These are phyloP conservation scores for Oryza coarctata DNA, from an alignment of 176 grass and related monocot species.

Conservation along the genomic window DNA sequence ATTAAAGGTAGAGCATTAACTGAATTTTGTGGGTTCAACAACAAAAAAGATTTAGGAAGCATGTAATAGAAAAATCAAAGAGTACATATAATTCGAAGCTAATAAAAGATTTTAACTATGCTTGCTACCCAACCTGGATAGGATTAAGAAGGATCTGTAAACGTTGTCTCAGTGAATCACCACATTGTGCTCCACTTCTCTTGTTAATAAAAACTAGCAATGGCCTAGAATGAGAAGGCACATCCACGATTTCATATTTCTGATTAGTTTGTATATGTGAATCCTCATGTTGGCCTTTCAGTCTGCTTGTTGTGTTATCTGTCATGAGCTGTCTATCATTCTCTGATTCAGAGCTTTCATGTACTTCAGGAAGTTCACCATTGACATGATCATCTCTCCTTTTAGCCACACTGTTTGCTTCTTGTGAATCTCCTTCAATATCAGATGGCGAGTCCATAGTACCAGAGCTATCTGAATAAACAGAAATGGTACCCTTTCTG, in stretches of 20 bases:
- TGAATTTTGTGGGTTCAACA: not conserved
- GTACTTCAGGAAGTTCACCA: slow-evolving; percentile 16
- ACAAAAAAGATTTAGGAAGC: not conserved
- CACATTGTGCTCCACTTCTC: slow-evolving; percentile 81
- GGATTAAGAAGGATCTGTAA: slow-evolving; percentile 89
- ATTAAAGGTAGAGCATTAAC: not conserved
- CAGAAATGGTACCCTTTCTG: slow-evolving; percentile 32
- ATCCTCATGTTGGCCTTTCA: slow-evolving; percentile 41
- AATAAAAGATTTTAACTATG: slow-evolving; percentile 9
- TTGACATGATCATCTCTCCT: slow-evolving; percentile 41
- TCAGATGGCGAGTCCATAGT: slow-evolving; percentile 41
- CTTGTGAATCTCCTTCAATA: slow-evolving; percentile 40
- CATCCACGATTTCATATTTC: slow-evolving; percentile 57
- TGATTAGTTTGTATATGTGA: slow-evolving; percentile 50
- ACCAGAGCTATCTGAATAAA: slow-evolving; percentile 43
- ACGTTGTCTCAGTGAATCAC: slow-evolving; percentile 67
- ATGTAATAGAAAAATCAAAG: not conserved
- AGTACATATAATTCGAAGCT: slow-evolving; percentile 24
- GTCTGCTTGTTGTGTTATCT: slow-evolving; percentile 15
- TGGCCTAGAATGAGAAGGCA: slow-evolving; percentile 73
- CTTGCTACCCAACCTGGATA: slow-evolving; percentile 55
- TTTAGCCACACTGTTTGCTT: slow-evolving; percentile 30
- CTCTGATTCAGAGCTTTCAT: slow-evolving; percentile 42
- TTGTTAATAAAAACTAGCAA: slow-evolving; percentile 91
- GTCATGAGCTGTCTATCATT: slow-evolving; percentile 29